Evolutionary conservation across 2,329 filamentous ascomycete genomes (phyloP).

Genomic region (Epichloe coenophiala): DNA sequence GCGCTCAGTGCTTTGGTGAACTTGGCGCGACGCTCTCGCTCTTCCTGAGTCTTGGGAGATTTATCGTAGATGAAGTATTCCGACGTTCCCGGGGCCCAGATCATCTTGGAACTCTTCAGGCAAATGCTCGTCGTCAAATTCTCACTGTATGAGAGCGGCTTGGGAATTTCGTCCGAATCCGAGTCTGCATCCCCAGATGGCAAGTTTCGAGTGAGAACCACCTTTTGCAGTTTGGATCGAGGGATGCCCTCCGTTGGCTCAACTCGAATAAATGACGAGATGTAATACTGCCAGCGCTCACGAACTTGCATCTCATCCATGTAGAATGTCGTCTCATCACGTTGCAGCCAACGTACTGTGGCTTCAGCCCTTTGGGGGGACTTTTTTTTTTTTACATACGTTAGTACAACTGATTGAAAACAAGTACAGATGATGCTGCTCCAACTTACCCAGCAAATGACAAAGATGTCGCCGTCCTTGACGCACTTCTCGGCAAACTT

Average conservation of each 20-base stretch:
- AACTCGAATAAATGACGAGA: slow-evolving; percentile 77
- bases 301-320: slow-evolving; percentile 76
- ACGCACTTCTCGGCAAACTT: slow-evolving; percentile 87
- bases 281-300: slow-evolving; percentile 87
- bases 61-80: slow-evolving; percentile 64
- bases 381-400: slow-evolving; percentile 25
- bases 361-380: slow-evolving; percentile 55
- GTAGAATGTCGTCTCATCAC: slow-evolving; percentile 66
- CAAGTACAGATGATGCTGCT: neutral
- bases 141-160: slow-evolving; percentile 49
- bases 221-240: slow-evolving; percentile 50
- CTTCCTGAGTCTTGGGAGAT: slow-evolving; percentile 53
- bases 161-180: slow-evolving; percentile 48
- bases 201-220: slow-evolving; percentile 59
- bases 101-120: slow-evolving; percentile 64
- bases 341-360: slow-evolving; percentile 56
- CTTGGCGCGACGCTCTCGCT: slow-evolving; percentile 35
- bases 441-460: slow-evolving; percentile 72
- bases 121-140: slow-evolving; percentile 61
- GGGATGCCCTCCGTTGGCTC: slow-evolving; percentile 75
- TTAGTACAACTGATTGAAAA: slow-evolving; percentile 16
- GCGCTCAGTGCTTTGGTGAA: slow-evolving; percentile 40
- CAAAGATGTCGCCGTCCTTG: slow-evolving; percentile 85
- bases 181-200: slow-evolving; percentile 48
- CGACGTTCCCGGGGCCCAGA: slow-evolving; percentile 57